phyloP scores from a whole-genome alignment of 495 filamentous ascomycete genomes.

The Penicillium cosmopolitanum region DNA sequence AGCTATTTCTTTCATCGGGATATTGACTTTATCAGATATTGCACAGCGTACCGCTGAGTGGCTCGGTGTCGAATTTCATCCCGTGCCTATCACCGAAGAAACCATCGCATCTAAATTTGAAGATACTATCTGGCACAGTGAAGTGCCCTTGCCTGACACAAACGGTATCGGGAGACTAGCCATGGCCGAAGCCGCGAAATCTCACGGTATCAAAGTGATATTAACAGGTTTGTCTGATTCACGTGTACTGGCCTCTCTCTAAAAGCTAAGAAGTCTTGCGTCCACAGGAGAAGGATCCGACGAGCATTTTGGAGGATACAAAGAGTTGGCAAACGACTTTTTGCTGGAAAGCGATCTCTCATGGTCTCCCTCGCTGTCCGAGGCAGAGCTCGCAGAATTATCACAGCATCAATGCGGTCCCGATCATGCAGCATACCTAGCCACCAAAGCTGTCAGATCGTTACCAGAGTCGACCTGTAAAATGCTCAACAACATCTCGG shows the following conservation, averaged over 20 bases:
- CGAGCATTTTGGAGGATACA: constrained; percentile 57
- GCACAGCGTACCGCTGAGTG: constrained; percentile 54
- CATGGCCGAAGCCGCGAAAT: constrained; percentile 43
- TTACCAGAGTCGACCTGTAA: neutral
- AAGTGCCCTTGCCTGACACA: constrained; percentile 23
- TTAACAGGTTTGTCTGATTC: constrained; percentile 28
- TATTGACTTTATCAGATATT: constrained; percentile 34
- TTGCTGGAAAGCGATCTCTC: constrained; percentile 49
- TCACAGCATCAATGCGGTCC: neutral
- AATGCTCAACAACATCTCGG: neutral
- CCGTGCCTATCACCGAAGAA: constrained; percentile 48
- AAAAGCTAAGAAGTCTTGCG: neutral
- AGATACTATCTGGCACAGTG: constrained; percentile 52
- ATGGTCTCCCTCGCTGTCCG: constrained; percentile 27
- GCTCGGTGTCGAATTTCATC: constrained; percentile 50
- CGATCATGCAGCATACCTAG: neutral
- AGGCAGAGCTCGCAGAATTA: constrained; percentile 13
- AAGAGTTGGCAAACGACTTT: constrained; percentile 42
- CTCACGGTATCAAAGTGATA: constrained; percentile 52
- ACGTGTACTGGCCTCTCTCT: neutral
- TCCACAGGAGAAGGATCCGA: constrained; percentile 54
- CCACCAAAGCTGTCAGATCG: neutral
- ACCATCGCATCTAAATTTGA: constrained; percentile 48
- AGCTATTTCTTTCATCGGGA: neutral
- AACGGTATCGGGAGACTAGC: constrained; percentile 52